Evolutionary conservation across 371 early-diverging fungal species (phyloP).

Genomic region (Quaeritorhiza haematococci): DNA sequence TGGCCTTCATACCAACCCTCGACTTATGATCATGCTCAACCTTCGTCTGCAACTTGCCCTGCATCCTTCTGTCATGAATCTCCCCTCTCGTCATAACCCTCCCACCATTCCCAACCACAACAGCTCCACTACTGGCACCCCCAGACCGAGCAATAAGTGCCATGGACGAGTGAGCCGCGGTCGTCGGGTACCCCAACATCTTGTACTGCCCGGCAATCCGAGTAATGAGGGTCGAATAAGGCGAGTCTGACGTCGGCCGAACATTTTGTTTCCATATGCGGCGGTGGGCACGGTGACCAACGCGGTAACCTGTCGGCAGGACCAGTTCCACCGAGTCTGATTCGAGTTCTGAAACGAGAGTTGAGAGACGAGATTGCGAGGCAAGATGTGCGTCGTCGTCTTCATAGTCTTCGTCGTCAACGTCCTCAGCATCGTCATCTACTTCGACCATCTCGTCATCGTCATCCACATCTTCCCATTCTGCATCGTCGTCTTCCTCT

Average conservation of each 20-base stretch:
- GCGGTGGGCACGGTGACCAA: constrained; percentile 80
- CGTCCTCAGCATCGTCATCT: constrained; percentile 17
- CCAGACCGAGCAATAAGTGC: background rate
- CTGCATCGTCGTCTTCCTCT: constrained; percentile 53
- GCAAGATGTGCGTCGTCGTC: no score
- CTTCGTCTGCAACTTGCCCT: constrained; percentile 42
- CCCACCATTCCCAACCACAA: background rate
- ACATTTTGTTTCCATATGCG: constrained; percentile 86
- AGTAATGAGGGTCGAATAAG: constrained; percentile 57
- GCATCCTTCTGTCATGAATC: constrained; percentile 31
- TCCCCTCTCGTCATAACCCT: constrained; percentile 9
- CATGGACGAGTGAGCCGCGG: background rate
- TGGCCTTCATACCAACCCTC: constrained; percentile 73
- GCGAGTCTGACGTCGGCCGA: constrained; percentile 37
- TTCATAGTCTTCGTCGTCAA: constrained; percentile 17
- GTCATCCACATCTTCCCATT: constrained; percentile 42
- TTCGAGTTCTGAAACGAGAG: no score
- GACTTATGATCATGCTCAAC: constrained; percentile 66
- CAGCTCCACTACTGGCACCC: background rate
- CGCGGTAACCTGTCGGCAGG: constrained; percentile 73
- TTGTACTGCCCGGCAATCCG: constrained; percentile 53
- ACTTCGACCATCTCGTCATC: constrained; percentile 25
- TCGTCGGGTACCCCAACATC: constrained; percentile 25
- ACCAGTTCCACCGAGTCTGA: constrained; percentile 80
- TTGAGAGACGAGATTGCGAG: background rate